phyloP scores from a whole-genome alignment of 129 eudicot genomes.

The Helianthus tuberosus region DNA sequence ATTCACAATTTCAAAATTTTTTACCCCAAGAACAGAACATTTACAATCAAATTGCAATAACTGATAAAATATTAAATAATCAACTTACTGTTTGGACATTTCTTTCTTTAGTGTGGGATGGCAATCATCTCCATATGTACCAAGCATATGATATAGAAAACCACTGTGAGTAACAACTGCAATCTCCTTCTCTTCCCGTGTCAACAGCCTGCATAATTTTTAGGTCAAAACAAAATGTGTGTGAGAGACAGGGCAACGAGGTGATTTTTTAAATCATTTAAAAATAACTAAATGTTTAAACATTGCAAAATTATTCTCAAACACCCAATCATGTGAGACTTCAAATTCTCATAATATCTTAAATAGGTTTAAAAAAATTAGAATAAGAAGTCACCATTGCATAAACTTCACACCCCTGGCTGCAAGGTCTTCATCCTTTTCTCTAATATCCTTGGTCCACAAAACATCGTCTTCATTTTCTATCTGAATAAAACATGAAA shows the following conservation, averaged over 20 bases:
- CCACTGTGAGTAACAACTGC: slow-evolving; percentile 95
- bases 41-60: not conserved
- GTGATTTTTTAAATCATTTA: not conserved
- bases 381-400: slow-evolving; percentile 54
- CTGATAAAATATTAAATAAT: slow-evolving; percentile 3
- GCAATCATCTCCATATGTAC: slow-evolving; percentile 70
- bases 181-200: slow-evolving; percentile 87
- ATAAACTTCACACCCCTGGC: slow-evolving; percentile 76
- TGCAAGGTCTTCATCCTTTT: slow-evolving; percentile 72
- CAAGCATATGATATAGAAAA: slow-evolving; percentile 62
- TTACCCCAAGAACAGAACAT: not conserved
- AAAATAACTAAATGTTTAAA: not conserved
- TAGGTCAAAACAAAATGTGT: slow-evolving; percentile 13
- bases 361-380: not conserved
- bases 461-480: slow-evolving; percentile 75
- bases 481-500: slow-evolving; percentile 51
- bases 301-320: not conserved
- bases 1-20: not conserved
- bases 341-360: slow-evolving; percentile 1
- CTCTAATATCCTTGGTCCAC: slow-evolving; percentile 76
- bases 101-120: slow-evolving; percentile 74
- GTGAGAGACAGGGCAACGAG: not conserved
- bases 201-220: slow-evolving; percentile 60
- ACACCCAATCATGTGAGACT: too few species aligned
- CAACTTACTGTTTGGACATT: slow-evolving; percentile 73